phyloP scores from a whole-genome alignment of 352 stramenopile genomes.

The Phytophthora agathidicida region DNA sequence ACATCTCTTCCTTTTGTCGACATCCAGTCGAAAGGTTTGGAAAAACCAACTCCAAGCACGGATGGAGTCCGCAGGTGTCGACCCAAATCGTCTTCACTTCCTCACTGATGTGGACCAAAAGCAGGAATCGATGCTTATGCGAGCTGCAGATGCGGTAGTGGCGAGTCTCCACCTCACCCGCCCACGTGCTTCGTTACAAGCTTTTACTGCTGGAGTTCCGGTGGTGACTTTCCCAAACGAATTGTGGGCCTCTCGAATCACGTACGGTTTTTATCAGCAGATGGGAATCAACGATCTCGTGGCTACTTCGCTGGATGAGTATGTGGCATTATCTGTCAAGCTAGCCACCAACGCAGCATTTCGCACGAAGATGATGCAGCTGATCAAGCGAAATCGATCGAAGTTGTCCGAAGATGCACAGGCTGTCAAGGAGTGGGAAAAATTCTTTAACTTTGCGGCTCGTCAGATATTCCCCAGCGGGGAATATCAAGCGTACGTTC shows the following conservation, averaged over 20 bases:
- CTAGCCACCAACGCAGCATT: slow-evolving; percentile 56
- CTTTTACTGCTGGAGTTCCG: slow-evolving; percentile 62
- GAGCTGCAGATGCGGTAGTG: slow-evolving; percentile 63
- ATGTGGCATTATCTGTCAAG: slow-evolving; percentile 55
- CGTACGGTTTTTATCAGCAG: slow-evolving; percentile 68
- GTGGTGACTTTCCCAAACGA: slow-evolving; percentile 67
- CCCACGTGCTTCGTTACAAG: slow-evolving; percentile 55
- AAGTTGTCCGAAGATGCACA: slow-evolving; percentile 48
- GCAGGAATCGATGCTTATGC: slow-evolving; percentile 57
- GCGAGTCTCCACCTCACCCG: slow-evolving; percentile 62
- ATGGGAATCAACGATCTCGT: slow-evolving; percentile 66
- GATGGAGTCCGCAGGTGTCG: slow-evolving; percentile 36
- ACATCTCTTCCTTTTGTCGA: slow-evolving; percentile 64
- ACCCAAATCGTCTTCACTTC: slow-evolving; percentile 51
- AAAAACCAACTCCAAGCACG: slow-evolving; percentile 53
- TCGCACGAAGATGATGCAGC: slow-evolving; percentile 45
- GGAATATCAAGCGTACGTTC: slow-evolving; percentile 13
- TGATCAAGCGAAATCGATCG: slow-evolving; percentile 46
- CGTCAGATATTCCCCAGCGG: slow-evolving; percentile 33
- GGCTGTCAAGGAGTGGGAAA: slow-evolving; percentile 73
- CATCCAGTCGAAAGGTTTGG: slow-evolving; percentile 61
- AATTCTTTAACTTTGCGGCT: slow-evolving; percentile 65
- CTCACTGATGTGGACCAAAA: slow-evolving; percentile 64
- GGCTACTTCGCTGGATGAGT: slow-evolving; percentile 50
- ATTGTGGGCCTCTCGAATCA: slow-evolving; percentile 68